These are phyloP conservation scores for Poa annua DNA, from an alignment of 176 grass and related monocot species.

Conservation along the genomic window DNA sequence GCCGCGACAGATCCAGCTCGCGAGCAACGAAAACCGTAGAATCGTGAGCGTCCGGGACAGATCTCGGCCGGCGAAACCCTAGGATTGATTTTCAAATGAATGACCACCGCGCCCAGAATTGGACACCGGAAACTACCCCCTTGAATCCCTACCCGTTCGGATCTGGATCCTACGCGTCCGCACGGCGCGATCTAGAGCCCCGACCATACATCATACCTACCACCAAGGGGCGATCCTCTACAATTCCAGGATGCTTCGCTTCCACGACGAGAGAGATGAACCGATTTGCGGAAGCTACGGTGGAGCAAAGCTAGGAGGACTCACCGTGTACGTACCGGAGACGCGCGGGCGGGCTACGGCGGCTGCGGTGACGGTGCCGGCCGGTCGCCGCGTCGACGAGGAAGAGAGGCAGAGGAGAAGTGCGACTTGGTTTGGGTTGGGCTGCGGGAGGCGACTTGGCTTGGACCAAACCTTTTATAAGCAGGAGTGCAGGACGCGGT, in stretches of 20 bases:
- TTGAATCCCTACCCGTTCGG: neutral
- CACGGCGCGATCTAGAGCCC: neutral
- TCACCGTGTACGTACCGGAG: neutral
- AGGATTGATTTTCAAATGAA: neutral
- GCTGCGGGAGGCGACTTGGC: neutral
- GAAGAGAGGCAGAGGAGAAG: neutral
- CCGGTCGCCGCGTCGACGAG: neutral
- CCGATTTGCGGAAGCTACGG: neutral
- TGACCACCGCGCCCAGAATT: neutral
- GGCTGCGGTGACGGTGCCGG: neutral
- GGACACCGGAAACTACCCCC: neutral
- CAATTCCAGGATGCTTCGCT: neutral
- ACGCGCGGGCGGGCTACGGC: neutral
- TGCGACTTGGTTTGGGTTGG: neutral
- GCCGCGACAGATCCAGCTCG: conserved; percentile 12
- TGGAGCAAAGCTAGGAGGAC: neutral
- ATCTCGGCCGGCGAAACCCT: conserved; percentile 28
- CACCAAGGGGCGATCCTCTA: neutral
- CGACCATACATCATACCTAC: neutral
- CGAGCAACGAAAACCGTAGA: neutral
- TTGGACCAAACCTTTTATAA: neutral
- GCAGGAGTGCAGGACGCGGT: neutral
- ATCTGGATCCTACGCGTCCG: neutral
- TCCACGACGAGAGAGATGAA: neutral
- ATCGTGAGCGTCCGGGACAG: neutral